Conservation (phyloP, 1,139 yeast genomes). For the Tardiomyces depauwii region DNA sequence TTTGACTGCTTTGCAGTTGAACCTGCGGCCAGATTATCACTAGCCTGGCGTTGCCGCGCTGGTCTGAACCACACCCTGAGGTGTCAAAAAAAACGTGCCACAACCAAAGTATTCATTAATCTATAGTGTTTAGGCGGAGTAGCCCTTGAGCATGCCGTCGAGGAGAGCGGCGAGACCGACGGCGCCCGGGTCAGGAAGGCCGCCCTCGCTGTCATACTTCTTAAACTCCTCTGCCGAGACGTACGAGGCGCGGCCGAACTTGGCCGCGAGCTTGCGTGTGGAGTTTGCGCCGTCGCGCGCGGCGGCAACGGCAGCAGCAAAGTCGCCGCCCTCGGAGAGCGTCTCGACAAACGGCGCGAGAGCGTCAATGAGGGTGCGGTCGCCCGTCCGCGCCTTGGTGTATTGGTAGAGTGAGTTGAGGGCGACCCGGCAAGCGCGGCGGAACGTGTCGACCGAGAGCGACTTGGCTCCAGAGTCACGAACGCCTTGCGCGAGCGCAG, state of each 20-base stretch:
- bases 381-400: conserved; percentile 85
- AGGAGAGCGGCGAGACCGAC: conserved; percentile 26
- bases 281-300: conserved; percentile 67
- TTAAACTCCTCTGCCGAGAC: conserved; percentile 51
- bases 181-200: conserved; percentile 92
- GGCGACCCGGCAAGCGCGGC: conserved; percentile 39
- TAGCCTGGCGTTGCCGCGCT: no score
- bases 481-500: conserved; percentile 50
- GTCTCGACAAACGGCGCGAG: conserved; percentile 74
- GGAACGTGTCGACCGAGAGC: conserved; percentile 29
- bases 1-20: no score
- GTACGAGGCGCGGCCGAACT: conserved; percentile 89
- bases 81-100: no score
- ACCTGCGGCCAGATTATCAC: no score
- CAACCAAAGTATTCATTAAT: no score
- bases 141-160: conserved; percentile 16
- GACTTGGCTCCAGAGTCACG: conserved; percentile 21
- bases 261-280: conserved; percentile 67
- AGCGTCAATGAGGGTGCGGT: conserved; percentile 80
- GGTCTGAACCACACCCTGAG: no score
- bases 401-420: conserved; percentile 58
- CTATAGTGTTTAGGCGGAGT: conserved; percentile 1
- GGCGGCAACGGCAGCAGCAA: conserved; percentile 50
- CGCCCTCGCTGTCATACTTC: conserved; percentile 29
- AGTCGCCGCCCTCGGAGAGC: conserved; percentile 38